These are phyloP conservation scores for Diaporthe humulicola DNA, from an alignment of 2,329 filamentous ascomycete species.

Conservation along the genomic window DNA sequence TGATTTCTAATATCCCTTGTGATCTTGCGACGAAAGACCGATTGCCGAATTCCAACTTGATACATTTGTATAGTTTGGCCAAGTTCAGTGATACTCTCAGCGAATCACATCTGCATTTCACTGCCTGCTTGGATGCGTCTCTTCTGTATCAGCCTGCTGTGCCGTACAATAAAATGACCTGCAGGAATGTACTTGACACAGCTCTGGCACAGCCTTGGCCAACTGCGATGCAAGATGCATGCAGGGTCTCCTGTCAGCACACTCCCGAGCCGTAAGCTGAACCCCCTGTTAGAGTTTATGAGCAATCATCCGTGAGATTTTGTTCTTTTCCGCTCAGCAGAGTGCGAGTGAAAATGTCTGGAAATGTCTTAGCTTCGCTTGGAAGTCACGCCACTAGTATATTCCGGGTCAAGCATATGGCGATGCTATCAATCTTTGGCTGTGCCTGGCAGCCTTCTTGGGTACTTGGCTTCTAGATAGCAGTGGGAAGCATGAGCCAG, in stretches of 20 bases:
- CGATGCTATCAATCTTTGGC: not conserved
- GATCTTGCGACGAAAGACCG: not conserved
- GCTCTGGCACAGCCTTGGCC: not conserved
- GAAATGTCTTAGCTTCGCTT: not conserved
- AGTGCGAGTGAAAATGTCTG: too few species aligned
- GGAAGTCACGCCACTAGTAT: not conserved
- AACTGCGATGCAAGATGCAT: not conserved
- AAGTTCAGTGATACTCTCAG: not conserved
- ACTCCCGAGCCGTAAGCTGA: too few species aligned
- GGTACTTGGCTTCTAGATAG: not conserved
- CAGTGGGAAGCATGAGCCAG: not conserved
- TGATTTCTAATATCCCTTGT: not conserved
- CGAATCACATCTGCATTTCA: accelerated
- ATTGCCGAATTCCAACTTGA: not conserved
- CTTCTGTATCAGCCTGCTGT: not conserved
- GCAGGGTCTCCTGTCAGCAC: too few species aligned
- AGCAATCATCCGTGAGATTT: not conserved
- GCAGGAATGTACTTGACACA: not conserved
- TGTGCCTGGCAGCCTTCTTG: not conserved
- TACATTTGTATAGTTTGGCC: accelerated
- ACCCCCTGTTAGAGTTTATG: not conserved
- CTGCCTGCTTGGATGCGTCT: too few species aligned
- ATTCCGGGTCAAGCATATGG: not conserved
- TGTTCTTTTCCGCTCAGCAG: not conserved
- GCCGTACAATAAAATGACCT: not conserved